These are phyloP conservation scores for Chaetomium sp. DNA, from an alignment of 2,329 filamentous ascomycete genomes.

Conservation along the genomic window DNA sequence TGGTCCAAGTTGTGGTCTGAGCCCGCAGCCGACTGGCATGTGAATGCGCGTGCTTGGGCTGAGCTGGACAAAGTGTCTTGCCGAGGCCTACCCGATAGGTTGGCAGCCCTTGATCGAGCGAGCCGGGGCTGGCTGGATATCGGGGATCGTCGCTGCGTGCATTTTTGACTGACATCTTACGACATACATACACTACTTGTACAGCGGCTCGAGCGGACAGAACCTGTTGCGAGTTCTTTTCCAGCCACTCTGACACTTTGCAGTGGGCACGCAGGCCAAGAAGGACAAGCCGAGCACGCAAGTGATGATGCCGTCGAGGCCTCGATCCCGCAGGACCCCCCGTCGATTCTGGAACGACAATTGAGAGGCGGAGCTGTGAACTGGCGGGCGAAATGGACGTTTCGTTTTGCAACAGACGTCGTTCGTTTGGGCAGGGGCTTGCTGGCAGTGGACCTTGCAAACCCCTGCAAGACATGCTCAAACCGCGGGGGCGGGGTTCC, in stretches of 20 bases:
- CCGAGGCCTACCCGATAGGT: slow-evolving; percentile 25
- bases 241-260: not conserved
- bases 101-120: slow-evolving; percentile 13
- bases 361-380: not conserved
- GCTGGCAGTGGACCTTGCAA: slow-evolving; percentile 7
- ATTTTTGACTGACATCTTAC: slow-evolving; percentile 12
- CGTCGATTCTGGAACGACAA: slow-evolving; percentile 5
- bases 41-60: slow-evolving; percentile 16
- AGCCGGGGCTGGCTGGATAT: slow-evolving; percentile 3
- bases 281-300: not conserved
- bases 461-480: slow-evolving; percentile 13
- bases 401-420: not conserved
- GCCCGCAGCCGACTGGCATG: slow-evolving; percentile 15
- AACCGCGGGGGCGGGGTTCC: slow-evolving; percentile 22
- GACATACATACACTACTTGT: too few relatives aligned
- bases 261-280: not conserved
- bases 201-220: not conserved
- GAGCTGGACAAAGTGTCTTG: slow-evolving; percentile 15
- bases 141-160: slow-evolving; percentile 11
- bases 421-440: slow-evolving; percentile 10
- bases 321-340: not conserved
- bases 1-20: slow-evolving; percentile 1
- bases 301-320: not conserved
- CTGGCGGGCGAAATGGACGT: not conserved
- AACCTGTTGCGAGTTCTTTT: not conserved